These are phyloP conservation scores for Sinapis alba DNA, from an alignment of 441 rosid species.

Conservation along the genomic window DNA sequence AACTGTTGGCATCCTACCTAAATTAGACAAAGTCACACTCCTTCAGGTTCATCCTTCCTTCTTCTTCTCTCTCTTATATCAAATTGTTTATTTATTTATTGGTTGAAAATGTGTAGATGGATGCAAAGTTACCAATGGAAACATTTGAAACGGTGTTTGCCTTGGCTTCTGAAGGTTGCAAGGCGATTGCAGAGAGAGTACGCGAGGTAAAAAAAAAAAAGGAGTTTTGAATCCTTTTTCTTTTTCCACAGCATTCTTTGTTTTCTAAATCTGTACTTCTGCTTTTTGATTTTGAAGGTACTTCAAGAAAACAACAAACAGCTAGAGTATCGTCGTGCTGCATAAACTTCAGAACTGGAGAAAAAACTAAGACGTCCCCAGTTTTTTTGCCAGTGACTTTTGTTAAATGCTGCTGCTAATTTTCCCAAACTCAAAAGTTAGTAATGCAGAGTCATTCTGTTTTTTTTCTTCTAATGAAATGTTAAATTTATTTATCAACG, in stretches of 20 bases:
- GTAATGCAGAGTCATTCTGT: not conserved
- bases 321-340: conserved; percentile 66
- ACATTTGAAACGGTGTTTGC: conserved; percentile 87
- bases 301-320: conserved; percentile 77
- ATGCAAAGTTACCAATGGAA: conserved; percentile 74
- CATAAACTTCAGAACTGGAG: conserved; percentile 34
- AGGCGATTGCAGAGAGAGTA: conserved; percentile 77
- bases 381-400: not conserved
- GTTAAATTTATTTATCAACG: no score
- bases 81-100: not conserved
- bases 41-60: conserved; percentile 65
- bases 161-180: conserved; percentile 86
- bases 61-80: not conserved
- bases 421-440: not conserved
- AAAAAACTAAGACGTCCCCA: not conserved
- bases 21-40: conserved; percentile 87
- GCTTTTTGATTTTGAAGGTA: conserved; percentile 49
- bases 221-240: not conserved
- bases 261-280: conserved; percentile 17
- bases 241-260: conserved; percentile 1
- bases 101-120: conserved; percentile 60
- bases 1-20: conserved; percentile 81
- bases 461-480: no score
- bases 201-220: conserved; percentile 52
- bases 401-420: not conserved